Base-by-base conservation (phyloP, 208 protist genomes). In the Trypanosomatidae sp. region DNA sequence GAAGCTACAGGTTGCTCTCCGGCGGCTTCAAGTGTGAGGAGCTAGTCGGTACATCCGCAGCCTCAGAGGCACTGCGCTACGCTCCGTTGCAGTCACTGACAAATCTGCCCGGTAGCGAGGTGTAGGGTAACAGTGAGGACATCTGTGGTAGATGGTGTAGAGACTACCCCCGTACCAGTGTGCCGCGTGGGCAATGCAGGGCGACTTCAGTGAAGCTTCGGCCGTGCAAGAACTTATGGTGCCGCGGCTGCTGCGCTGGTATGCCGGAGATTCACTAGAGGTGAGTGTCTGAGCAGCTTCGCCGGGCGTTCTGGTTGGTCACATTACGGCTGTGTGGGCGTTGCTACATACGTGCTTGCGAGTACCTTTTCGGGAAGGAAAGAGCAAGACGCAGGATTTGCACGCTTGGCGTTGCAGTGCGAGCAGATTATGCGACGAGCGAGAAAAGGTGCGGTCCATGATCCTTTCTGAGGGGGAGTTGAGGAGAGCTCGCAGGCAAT, bases 271-370 rank as follows among this genome's bases (percentile, higher is more conserved):
- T n/a, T 19, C 64, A 53, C 53, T 15, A 13, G 41, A 68, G 15
- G 44, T 53, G 44, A 68, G 44, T 41, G 64, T 68, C 44, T 68
- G 64, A 30, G 53, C 44, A 8, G 44, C 44, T 68, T 53, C n/a
- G 19, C 60, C 22, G 39, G 60, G 60, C 2, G 60, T 30, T 12
- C 22, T 46, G 6, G 13, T 30, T 6, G 25, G 1, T 22, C 39
- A 44, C 33, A 65, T 17, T 25, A 30, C 7, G 15, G 36, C 30
- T 28, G 19, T 19, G 39, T 19, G 10, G 1, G 8, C 30, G 60
- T 47, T 39, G 17, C 60, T 44, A 30, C 60, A 47, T 28, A 7
- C 30, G 19, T 10, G 60, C 33, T 17, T 44, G 19, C 17, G 28
- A 10, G 10, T 46, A 28, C 39, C 60, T 46, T 10, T 39, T 25